phyloP scores from a whole-genome alignment of 805 yeast genomes.

The Starmerella powellii region DNA sequence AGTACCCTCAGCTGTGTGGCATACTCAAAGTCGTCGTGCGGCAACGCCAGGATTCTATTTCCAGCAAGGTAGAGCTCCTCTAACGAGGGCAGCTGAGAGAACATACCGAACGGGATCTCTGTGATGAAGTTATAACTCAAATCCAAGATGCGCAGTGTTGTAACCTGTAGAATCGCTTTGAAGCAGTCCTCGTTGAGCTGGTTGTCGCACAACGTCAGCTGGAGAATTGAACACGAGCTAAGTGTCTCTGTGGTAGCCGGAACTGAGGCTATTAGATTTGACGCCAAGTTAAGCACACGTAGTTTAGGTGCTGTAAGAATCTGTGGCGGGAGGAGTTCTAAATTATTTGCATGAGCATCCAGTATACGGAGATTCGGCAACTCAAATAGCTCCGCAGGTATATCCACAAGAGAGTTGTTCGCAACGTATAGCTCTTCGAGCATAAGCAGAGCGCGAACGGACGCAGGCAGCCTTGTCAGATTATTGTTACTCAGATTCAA shows the following conservation, averaged over 20 bases:
- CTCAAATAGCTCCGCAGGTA: slow-evolving; percentile 56
- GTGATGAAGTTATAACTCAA: slow-evolving; percentile 72
- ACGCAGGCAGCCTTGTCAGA: slow-evolving; percentile 60
- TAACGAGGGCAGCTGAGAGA: slow-evolving; percentile 44
- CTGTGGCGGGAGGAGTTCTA: slow-evolving; percentile 54
- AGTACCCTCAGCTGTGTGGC: slow-evolving; percentile 48
- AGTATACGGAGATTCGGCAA: slow-evolving; percentile 49
- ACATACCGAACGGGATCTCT: slow-evolving; percentile 69
- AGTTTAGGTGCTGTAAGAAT: slow-evolving; percentile 45
- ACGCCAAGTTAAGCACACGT: slow-evolving; percentile 23
- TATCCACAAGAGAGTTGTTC: slow-evolving; percentile 56
- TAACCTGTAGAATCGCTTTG: slow-evolving; percentile 49
- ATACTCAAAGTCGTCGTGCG: slow-evolving; percentile 70
- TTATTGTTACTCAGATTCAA: slow-evolving; percentile 72
- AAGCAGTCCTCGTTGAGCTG: slow-evolving; percentile 67
- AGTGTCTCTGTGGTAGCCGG: not conserved
- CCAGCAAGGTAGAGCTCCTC: slow-evolving; percentile 70
- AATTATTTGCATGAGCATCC: slow-evolving; percentile 76
- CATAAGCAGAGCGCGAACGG: slow-evolving; percentile 46
- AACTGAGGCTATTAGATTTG: slow-evolving; percentile 19
- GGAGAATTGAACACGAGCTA: slow-evolving; percentile 2
- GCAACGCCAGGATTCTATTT: slow-evolving; percentile 61
- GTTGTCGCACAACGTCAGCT: slow-evolving; percentile 66
- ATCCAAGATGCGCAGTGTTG: slow-evolving; percentile 51
- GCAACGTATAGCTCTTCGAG: slow-evolving; percentile 57